phyloP scores from a whole-genome alignment of 1,284 basidiomycete genomes.

The Gymnopus androsaceus region DNA sequence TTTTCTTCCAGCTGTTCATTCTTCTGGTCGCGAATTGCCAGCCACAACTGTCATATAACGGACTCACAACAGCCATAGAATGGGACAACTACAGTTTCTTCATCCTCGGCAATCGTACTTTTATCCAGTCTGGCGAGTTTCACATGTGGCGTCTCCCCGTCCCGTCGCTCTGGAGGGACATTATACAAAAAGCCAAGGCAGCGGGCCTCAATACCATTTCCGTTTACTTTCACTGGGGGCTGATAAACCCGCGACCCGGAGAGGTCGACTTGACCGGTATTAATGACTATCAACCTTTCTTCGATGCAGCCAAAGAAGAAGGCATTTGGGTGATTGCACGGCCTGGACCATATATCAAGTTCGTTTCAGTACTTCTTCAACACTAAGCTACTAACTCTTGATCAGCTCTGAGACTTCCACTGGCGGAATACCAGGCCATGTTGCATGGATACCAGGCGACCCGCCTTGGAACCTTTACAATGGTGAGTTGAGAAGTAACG shows the following conservation, averaged over 20 bases:
- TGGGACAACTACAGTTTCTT: no score
- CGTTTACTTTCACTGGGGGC: constrained; percentile 74
- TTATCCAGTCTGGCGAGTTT: constrained; percentile 15
- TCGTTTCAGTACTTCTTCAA: no score
- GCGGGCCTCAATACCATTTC: constrained; percentile 16
- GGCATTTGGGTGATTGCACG: constrained; percentile 68
- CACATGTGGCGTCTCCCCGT: constrained; percentile 16
- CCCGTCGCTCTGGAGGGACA: constrained; percentile 18
- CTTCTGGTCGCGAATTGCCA: no score
- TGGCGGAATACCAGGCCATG: constrained; percentile 15
- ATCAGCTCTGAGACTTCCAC: constrained; percentile 3
- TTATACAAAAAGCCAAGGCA: constrained; percentile 19
- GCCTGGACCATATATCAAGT: constrained; percentile 43
- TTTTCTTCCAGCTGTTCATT: no score
- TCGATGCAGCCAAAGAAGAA: constrained; percentile 59
- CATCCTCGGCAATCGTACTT: no score
- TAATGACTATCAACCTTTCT: constrained; percentile 67
- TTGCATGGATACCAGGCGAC: constrained; percentile 11
- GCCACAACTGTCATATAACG: no score
- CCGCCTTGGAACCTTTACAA: no score
- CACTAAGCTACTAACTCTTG: no score
- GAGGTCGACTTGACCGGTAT: constrained; percentile 72
- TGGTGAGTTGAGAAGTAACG: constrained; percentile 4
- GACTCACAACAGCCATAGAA: no score
- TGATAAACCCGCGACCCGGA: constrained; percentile 73